phyloP scores from a whole-genome alignment of 1,284 basidiomycete species.

The Sphaerobolus stellatus region DNA sequence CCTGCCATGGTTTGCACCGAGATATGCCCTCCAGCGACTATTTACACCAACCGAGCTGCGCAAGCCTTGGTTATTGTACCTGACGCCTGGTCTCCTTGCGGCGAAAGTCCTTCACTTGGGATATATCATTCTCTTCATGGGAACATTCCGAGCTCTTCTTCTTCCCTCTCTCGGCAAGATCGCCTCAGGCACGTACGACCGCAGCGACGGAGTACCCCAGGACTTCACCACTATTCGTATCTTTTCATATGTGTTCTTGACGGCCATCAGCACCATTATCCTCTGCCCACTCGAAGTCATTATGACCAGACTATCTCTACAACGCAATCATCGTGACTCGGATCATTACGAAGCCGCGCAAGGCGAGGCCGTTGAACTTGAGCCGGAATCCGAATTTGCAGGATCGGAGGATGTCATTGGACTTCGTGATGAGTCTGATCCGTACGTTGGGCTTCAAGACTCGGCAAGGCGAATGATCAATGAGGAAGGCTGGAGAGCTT shows the following conservation, averaged over 20 bases:
- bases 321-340: conserved; percentile 75
- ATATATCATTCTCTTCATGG: conserved; percentile 67
- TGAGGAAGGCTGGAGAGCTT: conserved; percentile 76
- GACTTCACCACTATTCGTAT: conserved; percentile 37
- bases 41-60: conserved; percentile 82
- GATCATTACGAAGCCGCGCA: conserved; percentile 65
- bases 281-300: conserved; percentile 85
- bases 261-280: conserved; percentile 59
- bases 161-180: conserved; percentile 47
- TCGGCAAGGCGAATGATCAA: conserved; percentile 78
- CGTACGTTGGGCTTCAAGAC: conserved; percentile 79
- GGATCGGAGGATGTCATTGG: conserved; percentile 88
- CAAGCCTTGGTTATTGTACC: conserved; percentile 77
- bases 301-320: conserved; percentile 75
- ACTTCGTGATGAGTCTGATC: conserved; percentile 79
- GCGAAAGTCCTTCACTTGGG: conserved; percentile 66
- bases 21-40: conserved; percentile 67
- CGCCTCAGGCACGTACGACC: not conserved
- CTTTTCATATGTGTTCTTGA: conserved; percentile 59
- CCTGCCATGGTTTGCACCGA: conserved; percentile 63
- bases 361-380: conserved; percentile 68
- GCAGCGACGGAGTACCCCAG: conserved; percentile 15
- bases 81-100: conserved; percentile 79
- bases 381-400: conserved; percentile 66
- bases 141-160: conserved; percentile 63